phyloP scores from a whole-genome alignment of 176 grass and related monocot species.

The Oryza brachyantha region DNA sequence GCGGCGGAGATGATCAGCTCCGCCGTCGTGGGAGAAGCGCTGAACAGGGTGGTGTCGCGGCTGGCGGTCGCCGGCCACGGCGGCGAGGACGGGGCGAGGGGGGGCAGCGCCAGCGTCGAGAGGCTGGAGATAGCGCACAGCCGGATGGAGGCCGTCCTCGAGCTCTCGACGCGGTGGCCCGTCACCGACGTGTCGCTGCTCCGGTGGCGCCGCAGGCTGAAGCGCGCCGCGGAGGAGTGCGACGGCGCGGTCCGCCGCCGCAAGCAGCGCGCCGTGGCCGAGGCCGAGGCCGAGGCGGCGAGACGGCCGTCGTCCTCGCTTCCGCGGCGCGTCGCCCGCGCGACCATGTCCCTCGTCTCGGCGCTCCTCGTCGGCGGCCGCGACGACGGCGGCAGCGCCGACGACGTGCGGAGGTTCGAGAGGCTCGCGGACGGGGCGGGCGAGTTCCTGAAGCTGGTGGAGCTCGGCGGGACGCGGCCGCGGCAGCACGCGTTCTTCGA shows the following conservation, averaged over 20 bases:
- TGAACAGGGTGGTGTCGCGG: too few species aligned
- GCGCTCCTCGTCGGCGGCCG: too few species aligned
- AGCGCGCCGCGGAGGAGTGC: not conserved
- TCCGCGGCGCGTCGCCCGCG: too few species aligned
- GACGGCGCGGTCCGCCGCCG: not conserved
- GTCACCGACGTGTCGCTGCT: not conserved
- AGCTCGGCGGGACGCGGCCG: not conserved
- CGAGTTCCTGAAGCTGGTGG: not conserved
- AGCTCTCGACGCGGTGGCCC: not conserved
- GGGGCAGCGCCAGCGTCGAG: too few species aligned
- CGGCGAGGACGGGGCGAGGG: too few species aligned
- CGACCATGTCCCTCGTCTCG: too few species aligned
- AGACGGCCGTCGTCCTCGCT: too few species aligned
- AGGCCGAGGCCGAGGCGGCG: too few species aligned
- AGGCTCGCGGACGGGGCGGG: conserved; percentile 1
- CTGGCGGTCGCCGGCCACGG: too few species aligned
- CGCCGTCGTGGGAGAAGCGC: too few species aligned
- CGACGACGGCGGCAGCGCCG: not conserved
- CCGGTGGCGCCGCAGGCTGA: not conserved
- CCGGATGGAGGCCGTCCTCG: not conserved
- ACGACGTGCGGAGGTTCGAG: conserved; percentile 1
- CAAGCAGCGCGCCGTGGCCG: too few species aligned
- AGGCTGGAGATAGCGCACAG: not conserved
- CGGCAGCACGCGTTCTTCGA: conserved; percentile 1
- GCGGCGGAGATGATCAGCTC: too few species aligned